Conservation (phyloP, 2,329 filamentous ascomycete species). For the Westerdykella ornata region DNA sequence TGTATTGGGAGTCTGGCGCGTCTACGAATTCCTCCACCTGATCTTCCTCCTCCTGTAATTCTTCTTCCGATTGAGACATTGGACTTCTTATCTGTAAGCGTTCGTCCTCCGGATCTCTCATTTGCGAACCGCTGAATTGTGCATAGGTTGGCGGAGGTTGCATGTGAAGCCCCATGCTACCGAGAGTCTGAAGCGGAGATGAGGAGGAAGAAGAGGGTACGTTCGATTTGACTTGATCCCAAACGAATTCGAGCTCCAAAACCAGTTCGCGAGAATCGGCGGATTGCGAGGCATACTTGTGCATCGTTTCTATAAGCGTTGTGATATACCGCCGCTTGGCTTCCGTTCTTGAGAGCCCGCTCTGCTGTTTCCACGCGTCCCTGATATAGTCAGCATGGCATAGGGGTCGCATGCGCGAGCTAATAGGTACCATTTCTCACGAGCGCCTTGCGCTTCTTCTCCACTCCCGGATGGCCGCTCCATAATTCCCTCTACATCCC, state of each 20-base stretch:
- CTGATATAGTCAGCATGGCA: conserved; percentile 31
- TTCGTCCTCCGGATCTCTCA: conserved; percentile 22
- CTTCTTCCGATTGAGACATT: conserved; percentile 61
- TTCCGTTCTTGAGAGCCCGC: conserved; percentile 76
- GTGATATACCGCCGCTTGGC: conserved; percentile 92
- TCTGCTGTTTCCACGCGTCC: conserved; percentile 93
- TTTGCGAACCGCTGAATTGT: conserved; percentile 44
- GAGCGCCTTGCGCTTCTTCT: conserved; percentile 48
- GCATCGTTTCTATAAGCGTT: conserved; percentile 93
- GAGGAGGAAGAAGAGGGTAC: conserved; percentile 54
- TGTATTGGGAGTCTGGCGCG: conserved; percentile 44
- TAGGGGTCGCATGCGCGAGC: conserved; percentile 12
- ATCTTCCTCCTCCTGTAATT: conserved; percentile 40
- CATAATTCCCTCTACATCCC: conserved; percentile 91
- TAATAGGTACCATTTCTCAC: conserved; percentile 59
- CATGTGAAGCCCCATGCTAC: conserved; percentile 28
- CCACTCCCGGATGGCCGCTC: conserved; percentile 59
- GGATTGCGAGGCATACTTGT: conserved; percentile 81
- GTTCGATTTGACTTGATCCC: conserved; percentile 95
- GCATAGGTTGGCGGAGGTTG: conserved; percentile 19
- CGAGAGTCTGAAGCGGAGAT: conserved; percentile 34
- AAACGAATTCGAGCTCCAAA: conserved; percentile 94
- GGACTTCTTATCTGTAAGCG: conserved; percentile 62
- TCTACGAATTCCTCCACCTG: conserved; percentile 42
- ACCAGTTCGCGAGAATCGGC: conserved; percentile 82